A percentile compares a stretch with the other conserved stretches of the same genome.
Conservation (phyloP, 805 yeast genomes). For the Lachancea kluyveri region DNA sequence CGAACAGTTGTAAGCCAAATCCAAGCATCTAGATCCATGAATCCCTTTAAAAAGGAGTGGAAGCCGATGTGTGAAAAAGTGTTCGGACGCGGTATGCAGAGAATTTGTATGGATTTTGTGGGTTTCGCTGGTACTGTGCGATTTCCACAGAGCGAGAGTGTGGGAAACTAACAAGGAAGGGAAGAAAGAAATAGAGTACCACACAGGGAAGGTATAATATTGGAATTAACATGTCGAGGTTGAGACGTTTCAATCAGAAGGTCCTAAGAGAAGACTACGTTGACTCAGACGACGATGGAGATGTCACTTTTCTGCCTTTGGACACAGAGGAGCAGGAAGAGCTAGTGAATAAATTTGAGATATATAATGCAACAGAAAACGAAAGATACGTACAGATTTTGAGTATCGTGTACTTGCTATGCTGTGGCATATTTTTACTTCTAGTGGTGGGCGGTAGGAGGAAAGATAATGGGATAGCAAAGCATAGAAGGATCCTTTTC, state of each 20-base stretch:
- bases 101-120: too few relatives aligned
- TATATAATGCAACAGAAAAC: constrained; percentile 17
- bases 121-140: too few relatives aligned
- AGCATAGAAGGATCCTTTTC: constrained; percentile 4
- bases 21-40: too few relatives aligned
- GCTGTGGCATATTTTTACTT: constrained; percentile 21
- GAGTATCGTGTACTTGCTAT: constrained; percentile 16
- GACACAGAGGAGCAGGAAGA: constrained; percentile 31
- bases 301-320: constrained; percentile 16
- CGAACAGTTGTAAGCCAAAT: too few relatives aligned
- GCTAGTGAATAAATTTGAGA: constrained; percentile 21
- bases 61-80: too few relatives aligned
- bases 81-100: too few relatives aligned
- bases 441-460: constrained; percentile 14
- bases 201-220: too few relatives aligned
- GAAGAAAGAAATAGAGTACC: too few relatives aligned
- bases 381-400: constrained; percentile 15
- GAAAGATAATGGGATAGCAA: constrained; percentile 4
- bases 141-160: too few relatives aligned
- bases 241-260: constrained; percentile 16
- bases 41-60: too few relatives aligned
- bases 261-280: constrained; percentile 8
- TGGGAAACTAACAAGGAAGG: too few relatives aligned
- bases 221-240: constrained; percentile 28
- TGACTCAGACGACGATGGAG: constrained; percentile 11